Evolutionary conservation across 140 eudicot species (phyloP), one percentile per base, ranked within the genome.

Genomic region (Bidens hawaiensis): DNA sequence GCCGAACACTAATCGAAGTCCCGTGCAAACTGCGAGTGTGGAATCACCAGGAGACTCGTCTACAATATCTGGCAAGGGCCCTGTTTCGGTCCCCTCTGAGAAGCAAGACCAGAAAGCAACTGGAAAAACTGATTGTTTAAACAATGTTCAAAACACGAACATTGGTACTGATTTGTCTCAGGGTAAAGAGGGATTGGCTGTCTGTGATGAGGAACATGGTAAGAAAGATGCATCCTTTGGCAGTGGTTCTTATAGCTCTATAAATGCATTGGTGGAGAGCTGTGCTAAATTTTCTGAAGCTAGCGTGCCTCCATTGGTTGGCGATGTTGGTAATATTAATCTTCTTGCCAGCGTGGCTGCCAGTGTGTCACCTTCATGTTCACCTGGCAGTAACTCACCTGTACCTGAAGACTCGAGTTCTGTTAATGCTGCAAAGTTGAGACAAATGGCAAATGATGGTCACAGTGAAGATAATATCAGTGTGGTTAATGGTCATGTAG

Each of bases 211-310:
- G 31, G 85, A 76, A 54, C 73, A 55, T 8, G 75, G 67, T 34
- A 59, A 33, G 74, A 56, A 45, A 15, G 74, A 43, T 42, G 77
- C 60, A 24, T 77, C 52, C 5, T 71, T 60, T 63, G 80, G 56
- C n/a, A n/a, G n/a, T n/a, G n/a, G n/a, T n/a, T n/a, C n/a, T n/a
- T n/a, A n/a, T n/a, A n/a, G n/a, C n/a, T n/a, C n/a, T n/a, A n/a
- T n/a, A n/a, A n/a, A n/a, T n/a, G n/a, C n/a, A n/a, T n/a, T n/a
- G n/a, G n/a, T n/a, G n/a, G n/a, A n/a, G n/a, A n/a, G n/a, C n/a
- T n/a, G n/a, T n/a, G n/a, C n/a, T n/a, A n/a, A n/a, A n/a, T n/a
- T 67, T 60, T 81, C 96, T 1, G 87, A 84, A 72, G 87, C 77
- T n/a, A 74, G 58, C 60, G 60, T 70, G 10, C 58, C 86, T 56